phyloP scores from a whole-genome alignment of 208 protist genomes.

The Leishmania arabica region DNA sequence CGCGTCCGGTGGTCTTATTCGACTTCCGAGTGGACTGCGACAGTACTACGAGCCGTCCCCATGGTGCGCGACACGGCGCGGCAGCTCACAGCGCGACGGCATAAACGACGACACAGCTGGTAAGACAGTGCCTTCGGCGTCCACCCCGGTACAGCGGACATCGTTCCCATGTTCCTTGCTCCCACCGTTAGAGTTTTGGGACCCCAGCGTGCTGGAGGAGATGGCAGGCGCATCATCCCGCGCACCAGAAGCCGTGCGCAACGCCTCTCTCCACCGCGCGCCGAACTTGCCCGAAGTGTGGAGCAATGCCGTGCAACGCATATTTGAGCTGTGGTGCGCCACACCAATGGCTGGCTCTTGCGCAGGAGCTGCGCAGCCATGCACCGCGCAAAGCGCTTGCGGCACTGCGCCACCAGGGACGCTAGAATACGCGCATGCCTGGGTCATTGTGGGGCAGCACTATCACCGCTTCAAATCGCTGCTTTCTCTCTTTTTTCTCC shows the following conservation, averaged over 20 bases:
- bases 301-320: constrained; percentile 23
- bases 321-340: constrained; percentile 23
- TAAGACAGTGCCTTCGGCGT: not conserved
- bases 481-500: constrained; percentile 45
- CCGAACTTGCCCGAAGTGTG: constrained; percentile 23
- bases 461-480: constrained; percentile 58
- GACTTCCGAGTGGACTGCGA: constrained; percentile 16
- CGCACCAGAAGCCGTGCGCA: not conserved
- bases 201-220: constrained; percentile 9
- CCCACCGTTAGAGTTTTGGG: constrained; percentile 20
- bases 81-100: not conserved
- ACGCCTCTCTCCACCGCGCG: constrained; percentile 4
- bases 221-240: not conserved
- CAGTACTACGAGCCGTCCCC: not conserved
- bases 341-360: not conserved
- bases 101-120: not conserved
- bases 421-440: constrained; percentile 14
- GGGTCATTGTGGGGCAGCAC: constrained; percentile 47
- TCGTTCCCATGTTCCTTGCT: constrained; percentile 23
- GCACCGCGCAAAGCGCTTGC: not conserved
- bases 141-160: not conserved
- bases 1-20: constrained; percentile 37
- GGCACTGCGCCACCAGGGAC: not conserved
- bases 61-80: not conserved
- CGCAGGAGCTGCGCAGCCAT: not conserved